phyloP scores from a whole-genome alignment of 192 early-diverging fungal species.

The Mortierella claussenii region DNA sequence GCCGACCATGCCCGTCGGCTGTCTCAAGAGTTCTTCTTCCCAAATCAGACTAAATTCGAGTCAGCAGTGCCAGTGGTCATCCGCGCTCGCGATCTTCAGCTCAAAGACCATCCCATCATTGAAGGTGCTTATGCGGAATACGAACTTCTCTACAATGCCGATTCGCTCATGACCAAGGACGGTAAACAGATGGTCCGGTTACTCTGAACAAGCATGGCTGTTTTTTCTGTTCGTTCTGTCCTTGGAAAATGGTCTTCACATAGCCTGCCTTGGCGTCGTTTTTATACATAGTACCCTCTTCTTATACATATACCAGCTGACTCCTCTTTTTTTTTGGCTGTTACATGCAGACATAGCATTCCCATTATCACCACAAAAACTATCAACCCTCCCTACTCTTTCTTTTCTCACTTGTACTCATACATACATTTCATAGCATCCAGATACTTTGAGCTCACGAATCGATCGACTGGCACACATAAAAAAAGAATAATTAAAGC shows the following conservation, averaged over 20 bases:
- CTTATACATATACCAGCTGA: too few species aligned
- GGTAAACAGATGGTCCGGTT: constrained; percentile 39
- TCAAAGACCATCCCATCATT: constrained; percentile 34
- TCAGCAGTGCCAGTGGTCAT: constrained; percentile 14
- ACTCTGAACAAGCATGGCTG: too few species aligned
- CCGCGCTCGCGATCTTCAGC: constrained; percentile 19
- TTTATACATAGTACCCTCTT: too few species aligned
- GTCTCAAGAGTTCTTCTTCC: constrained; percentile 50
- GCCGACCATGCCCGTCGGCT: constrained; percentile 4
- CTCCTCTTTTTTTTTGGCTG: too few species aligned
- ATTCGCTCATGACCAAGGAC: constrained; percentile 35
- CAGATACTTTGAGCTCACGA: not conserved
- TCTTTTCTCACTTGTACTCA: not conserved
- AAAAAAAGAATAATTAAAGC: not conserved
- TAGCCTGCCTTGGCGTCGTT: too few species aligned
- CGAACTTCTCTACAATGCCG: constrained; percentile 32
- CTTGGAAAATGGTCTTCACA: too few species aligned
- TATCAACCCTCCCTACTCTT: not conserved
- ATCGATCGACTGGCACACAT: not conserved
- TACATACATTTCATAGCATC: not conserved
- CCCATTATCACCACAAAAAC: not conserved
- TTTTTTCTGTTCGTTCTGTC: too few species aligned
- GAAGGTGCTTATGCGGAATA: constrained; percentile 31
- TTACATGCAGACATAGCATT: too few species aligned
- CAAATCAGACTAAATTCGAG: constrained; percentile 31